Conservation (phyloP, 805 yeast species). For the Starmera dryadoides region DNA sequence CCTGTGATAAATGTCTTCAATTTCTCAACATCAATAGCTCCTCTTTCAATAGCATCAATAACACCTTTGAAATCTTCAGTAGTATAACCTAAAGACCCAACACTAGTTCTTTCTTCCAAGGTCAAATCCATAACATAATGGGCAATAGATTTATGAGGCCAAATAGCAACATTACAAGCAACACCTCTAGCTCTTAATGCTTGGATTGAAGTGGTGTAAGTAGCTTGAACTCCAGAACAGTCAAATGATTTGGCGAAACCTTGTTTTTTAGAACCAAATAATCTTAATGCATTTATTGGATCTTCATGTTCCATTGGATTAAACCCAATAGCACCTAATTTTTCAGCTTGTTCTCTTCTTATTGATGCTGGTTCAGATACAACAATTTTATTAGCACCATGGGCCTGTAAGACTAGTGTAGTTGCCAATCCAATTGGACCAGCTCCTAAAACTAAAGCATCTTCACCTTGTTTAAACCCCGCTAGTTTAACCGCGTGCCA, state of each 20-base stretch:
- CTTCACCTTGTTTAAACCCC: slow-evolving; percentile 33
- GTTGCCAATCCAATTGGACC: slow-evolving; percentile 61
- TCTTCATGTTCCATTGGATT: slow-evolving; percentile 31
- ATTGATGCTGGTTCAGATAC: slow-evolving; percentile 53
- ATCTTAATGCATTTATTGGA: slow-evolving; percentile 24
- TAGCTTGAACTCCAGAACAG: slow-evolving; percentile 43
- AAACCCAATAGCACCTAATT: slow-evolving; percentile 37
- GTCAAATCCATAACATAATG: slow-evolving; percentile 40
- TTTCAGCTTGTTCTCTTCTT: slow-evolving; percentile 51
- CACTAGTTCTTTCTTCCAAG: slow-evolving; percentile 31
- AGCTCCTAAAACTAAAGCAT: slow-evolving; percentile 52
- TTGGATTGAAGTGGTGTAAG: slow-evolving; percentile 34
- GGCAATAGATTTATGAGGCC: slow-evolving; percentile 39
- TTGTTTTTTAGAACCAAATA: slow-evolving; percentile 29
- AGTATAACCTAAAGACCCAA: slow-evolving; percentile 40
- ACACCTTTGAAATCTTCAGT: slow-evolving; percentile 36
- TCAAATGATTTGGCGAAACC: slow-evolving; percentile 48
- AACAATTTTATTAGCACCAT: slow-evolving; percentile 41
- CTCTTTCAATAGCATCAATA: slow-evolving; percentile 31
- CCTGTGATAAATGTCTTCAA: slow-evolving; percentile 31
- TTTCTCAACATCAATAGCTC: slow-evolving; percentile 27
- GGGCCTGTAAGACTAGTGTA: slow-evolving; percentile 45
- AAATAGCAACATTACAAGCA: slow-evolving; percentile 41
- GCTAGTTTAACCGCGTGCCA: slow-evolving; percentile 52
- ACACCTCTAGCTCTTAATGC: slow-evolving; percentile 35